Percentiles rank a stretch among this genome's conserved stretches.
phyloP scores from a whole-genome alignment of 352 stramenopile species.

The Phytophthora colocasiae region DNA sequence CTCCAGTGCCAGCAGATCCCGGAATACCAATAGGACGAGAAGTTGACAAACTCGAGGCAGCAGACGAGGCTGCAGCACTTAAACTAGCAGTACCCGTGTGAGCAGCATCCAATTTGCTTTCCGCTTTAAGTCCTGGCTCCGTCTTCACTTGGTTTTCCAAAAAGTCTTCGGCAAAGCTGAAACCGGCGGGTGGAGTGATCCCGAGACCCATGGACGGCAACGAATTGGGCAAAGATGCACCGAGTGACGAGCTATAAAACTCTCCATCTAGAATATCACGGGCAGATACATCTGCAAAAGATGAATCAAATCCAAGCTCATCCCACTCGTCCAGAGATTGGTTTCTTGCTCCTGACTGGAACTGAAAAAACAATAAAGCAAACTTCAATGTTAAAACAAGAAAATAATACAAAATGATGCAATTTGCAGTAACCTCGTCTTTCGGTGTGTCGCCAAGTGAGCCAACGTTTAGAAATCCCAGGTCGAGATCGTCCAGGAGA shows the following conservation, averaged over 20 bases:
- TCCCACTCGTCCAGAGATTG: conserved; percentile 90
- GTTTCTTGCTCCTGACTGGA: conserved; percentile 63
- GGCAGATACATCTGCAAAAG: conserved; percentile 76
- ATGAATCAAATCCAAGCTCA: conserved; percentile 85
- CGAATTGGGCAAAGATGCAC: conserved; percentile 86
- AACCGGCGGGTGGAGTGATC: conserved; percentile 83
- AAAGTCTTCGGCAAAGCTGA: conserved; percentile 89
- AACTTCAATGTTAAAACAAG: neutral
- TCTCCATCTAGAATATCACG: conserved; percentile 84
- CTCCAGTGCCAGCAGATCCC: conserved; percentile 49
- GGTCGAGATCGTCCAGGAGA: conserved; percentile 85
- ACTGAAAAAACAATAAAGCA: conserved; percentile 37
- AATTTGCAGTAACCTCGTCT: conserved; percentile 53
- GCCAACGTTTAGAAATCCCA: conserved; percentile 89
- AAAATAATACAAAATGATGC: neutral
- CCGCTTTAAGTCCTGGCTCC: conserved; percentile 48
- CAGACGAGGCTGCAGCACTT: conserved; percentile 16
- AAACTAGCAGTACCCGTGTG: conserved; percentile 4
- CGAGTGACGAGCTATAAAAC: conserved; percentile 85
- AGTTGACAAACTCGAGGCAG: conserved; percentile 56
- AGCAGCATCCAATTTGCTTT: conserved; percentile 39
- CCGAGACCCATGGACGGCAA: conserved; percentile 87
- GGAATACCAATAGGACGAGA: conserved; percentile 87
- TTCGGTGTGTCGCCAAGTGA: conserved; percentile 87
- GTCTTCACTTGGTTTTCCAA: conserved; percentile 78